Evolutionary conservation across 169 alveolate genomes (phyloP).

Genomic region (Hepatocystis sp.): DNA sequence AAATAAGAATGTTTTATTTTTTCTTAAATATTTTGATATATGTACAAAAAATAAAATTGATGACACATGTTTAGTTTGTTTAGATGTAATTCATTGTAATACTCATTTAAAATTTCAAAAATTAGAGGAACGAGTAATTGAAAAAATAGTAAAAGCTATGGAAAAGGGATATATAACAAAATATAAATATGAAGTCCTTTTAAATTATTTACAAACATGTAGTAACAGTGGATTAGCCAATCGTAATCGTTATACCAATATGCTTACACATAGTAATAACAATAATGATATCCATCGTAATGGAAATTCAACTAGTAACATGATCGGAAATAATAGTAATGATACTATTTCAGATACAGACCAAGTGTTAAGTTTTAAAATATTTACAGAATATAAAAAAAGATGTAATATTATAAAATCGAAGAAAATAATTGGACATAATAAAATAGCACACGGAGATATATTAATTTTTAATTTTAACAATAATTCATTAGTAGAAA

Average conservation of each 20-base stretch:
- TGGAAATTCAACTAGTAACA: too few species aligned
- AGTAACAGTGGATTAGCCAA: too few species aligned
- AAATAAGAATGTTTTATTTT: conserved; percentile 16
- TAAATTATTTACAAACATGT: not conserved
- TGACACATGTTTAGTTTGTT: conserved; percentile 37
- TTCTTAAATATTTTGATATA: conserved; percentile 74
- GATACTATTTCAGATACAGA: conserved; percentile 16
- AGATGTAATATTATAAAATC: conserved; percentile 39
- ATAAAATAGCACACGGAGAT: conserved; percentile 60
- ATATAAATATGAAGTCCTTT: conserved; percentile 34
- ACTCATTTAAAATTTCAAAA: conserved; percentile 41
- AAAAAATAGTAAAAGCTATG: conserved; percentile 53
- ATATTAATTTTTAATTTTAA: conserved; percentile 52
- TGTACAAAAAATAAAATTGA: conserved; percentile 35
- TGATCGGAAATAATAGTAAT: conserved; percentile 2
- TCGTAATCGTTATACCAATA: too few species aligned
- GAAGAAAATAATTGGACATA: conserved; percentile 53
- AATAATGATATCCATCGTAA: too few species aligned
- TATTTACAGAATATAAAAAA: conserved; percentile 68
- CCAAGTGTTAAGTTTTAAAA: conserved; percentile 46
- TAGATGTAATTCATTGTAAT: conserved; percentile 48
- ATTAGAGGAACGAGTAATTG: conserved; percentile 23
- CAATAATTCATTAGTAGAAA: conserved; percentile 36
- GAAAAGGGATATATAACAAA: conserved; percentile 47
- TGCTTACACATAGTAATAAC: too few species aligned